Conservation (phyloP, 306 rosid genomes). For the Lathyrus aphaca region DNA sequence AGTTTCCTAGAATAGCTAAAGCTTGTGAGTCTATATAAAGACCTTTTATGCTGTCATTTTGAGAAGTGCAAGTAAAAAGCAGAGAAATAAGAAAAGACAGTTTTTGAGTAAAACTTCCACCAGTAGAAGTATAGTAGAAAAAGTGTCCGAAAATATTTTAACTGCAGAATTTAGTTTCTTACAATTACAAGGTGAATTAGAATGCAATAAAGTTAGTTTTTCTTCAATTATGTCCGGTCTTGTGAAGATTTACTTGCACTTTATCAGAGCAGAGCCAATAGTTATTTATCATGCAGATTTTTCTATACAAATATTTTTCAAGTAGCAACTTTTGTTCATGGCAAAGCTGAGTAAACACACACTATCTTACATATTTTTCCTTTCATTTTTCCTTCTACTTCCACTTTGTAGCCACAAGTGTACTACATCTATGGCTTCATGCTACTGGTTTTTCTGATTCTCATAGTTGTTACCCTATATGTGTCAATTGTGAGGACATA, state of each 20-base stretch:
- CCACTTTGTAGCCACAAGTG: slow-evolving; percentile 69
- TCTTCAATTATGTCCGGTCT: not conserved
- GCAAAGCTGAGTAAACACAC: slow-evolving; percentile 22
- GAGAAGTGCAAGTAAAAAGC: too few species aligned
- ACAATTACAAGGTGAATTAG: slow-evolving; percentile 62
- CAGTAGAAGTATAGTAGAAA: too few species aligned
- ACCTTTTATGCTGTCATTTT: too few species aligned
- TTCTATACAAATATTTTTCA: slow-evolving; percentile 14
- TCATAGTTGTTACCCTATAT: slow-evolving; percentile 81
- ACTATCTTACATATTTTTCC: slow-evolving; percentile 30
- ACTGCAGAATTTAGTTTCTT: too few species aligned
- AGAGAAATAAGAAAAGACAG: too few species aligned
- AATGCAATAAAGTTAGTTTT: not conserved
- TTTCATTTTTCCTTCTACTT: slow-evolving; percentile 17
- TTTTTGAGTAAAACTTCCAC: too few species aligned
- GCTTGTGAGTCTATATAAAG: too few species aligned
- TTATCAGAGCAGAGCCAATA: slow-evolving; percentile 10
- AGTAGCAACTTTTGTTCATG: too few species aligned
- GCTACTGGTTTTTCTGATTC: slow-evolving; percentile 96
- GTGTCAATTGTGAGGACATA: too few species aligned
- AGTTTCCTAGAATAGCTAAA: too few species aligned
- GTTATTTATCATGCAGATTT: slow-evolving; percentile 14
- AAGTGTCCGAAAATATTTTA: too few species aligned
- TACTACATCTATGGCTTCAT: slow-evolving; percentile 98
- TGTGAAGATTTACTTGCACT: slow-evolving; percentile 17